phyloP scores from a whole-genome alignment of 768 basidiomycete species.

The Podaxis sp. region DNA sequence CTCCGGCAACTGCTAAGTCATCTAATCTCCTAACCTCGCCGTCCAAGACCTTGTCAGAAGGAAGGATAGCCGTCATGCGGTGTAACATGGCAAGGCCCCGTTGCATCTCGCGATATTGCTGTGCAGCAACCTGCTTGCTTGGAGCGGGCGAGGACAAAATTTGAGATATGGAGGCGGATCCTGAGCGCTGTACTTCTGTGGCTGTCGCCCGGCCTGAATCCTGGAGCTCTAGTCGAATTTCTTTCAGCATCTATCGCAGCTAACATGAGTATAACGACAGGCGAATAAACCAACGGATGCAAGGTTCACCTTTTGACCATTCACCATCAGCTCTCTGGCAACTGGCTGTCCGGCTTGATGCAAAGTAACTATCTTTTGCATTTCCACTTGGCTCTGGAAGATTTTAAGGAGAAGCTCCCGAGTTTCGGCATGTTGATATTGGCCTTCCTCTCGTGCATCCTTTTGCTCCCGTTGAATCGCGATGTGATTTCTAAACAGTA shows the following conservation, averaged over 20 bases:
- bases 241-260: neutral
- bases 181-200: neutral
- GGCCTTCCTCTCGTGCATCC: neutral
- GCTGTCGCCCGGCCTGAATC: neutral
- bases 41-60: slow-evolving; percentile 47
- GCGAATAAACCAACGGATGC: neutral
- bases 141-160: neutral
- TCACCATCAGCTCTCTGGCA: neutral
- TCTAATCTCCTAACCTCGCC: slow-evolving; percentile 43
- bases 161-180: neutral
- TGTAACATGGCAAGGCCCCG: neutral
- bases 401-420: neutral
- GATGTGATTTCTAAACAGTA: neutral
- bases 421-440: neutral
- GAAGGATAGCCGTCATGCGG: slow-evolving; percentile 41
- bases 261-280: neutral
- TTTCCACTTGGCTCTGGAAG: neutral
- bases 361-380: neutral
- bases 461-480: neutral
- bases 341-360: neutral
- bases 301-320: neutral
- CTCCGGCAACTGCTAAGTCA: slow-evolving; percentile 43
- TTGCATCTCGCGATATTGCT: neutral
- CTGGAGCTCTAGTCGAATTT: neutral
- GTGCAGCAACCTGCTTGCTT: neutral